Percentiles rank a stretch among this genome's conserved stretches.
phyloP scores from a whole-genome alignment of 306 rosid species.

The Hylodesmum podocarpum region DNA sequence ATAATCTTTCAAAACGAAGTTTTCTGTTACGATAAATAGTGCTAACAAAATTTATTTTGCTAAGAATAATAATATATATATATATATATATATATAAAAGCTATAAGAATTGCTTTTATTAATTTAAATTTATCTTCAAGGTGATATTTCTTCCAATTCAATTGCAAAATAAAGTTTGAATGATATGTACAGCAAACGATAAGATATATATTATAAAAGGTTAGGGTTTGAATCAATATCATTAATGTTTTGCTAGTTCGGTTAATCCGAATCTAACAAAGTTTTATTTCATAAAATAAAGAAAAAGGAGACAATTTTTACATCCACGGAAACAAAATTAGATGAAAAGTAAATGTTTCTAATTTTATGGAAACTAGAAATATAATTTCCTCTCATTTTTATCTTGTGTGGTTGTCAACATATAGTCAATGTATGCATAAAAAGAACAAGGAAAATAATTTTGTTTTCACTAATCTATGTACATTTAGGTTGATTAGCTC shows the following conservation, averaged over 20 bases:
- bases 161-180: background rate
- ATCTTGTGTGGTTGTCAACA: background rate
- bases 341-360: too few relatives aligned
- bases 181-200: too few relatives aligned
- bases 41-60: background rate
- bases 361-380: too few relatives aligned
- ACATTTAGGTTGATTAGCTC: too few relatives aligned
- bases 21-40: background rate
- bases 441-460: background rate
- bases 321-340: too few relatives aligned
- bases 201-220: too few relatives aligned
- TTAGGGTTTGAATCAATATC: too few relatives aligned
- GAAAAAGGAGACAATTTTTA: too few relatives aligned
- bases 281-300: too few relatives aligned
- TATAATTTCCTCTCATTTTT: too few relatives aligned
- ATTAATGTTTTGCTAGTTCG: too few relatives aligned
- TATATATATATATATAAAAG: background rate
- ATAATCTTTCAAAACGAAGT: background rate
- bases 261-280: too few relatives aligned
- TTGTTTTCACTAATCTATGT: background rate
- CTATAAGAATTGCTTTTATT: background rate
- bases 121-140: background rate
- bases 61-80: background rate
- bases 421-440: background rate
- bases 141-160: background rate